These are phyloP conservation scores for Triangularia verruculosa DNA, from an alignment of 2,329 filamentous ascomycete species.

Conservation along the genomic window DNA sequence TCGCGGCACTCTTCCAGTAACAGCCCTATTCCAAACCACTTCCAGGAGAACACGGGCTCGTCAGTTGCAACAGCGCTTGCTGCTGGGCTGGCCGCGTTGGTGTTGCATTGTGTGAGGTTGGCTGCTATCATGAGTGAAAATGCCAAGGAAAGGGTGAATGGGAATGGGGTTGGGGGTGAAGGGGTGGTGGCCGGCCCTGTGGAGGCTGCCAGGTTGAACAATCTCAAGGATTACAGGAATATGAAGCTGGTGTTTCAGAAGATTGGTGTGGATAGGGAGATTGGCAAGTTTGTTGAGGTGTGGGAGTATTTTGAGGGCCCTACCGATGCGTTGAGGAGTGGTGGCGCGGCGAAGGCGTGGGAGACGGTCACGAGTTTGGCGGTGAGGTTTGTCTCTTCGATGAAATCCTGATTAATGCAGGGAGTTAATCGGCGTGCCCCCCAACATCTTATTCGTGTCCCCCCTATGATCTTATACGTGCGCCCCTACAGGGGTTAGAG, in stretches of 20 bases:
- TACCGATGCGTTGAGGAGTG: not conserved
- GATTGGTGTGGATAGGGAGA: slow-evolving; percentile 23
- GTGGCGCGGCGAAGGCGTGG: not conserved
- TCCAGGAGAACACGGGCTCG: slow-evolving; percentile 22
- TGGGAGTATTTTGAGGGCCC: slow-evolving; percentile 9
- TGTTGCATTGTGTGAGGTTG: slow-evolving; percentile 30
- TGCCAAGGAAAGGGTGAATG: slow-evolving; percentile 7
- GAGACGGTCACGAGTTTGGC: not conserved
- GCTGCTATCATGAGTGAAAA: slow-evolving; percentile 7
- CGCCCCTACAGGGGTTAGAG: no score
- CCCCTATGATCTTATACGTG: no score
- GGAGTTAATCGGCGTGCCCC: no score
- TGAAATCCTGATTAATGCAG: not conserved
- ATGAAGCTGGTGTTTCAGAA: slow-evolving; percentile 25
- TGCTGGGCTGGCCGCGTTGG: slow-evolving; percentile 31
- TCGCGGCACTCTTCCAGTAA: not conserved
- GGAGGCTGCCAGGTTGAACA: slow-evolving; percentile 9
- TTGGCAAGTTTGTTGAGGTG: slow-evolving; percentile 24
- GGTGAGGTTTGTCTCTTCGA: not conserved
- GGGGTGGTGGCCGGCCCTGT: not conserved
- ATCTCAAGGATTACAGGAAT: slow-evolving; percentile 23
- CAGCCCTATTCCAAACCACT: not conserved
- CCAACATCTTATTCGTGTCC: no score
- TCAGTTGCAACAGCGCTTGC: slow-evolving; percentile 33
- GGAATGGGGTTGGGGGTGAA: not conserved